Conservation (phyloP, 2,329 filamentous ascomycete species). For the Trichophyton benhamiae region DNA sequence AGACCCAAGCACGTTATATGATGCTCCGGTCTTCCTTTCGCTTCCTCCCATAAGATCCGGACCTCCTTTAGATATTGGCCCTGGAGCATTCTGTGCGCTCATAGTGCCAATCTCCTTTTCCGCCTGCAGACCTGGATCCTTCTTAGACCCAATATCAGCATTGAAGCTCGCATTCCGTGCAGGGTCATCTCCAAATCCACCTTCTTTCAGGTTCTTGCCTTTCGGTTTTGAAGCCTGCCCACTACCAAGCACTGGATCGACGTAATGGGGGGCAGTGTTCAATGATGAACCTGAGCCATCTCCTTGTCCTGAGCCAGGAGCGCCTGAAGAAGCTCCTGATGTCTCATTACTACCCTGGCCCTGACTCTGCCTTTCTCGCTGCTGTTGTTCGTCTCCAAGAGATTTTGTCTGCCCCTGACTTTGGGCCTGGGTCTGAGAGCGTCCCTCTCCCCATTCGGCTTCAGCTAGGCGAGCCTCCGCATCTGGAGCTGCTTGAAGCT, state of each 20-base stretch:
- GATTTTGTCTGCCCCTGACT: conserved; percentile 17
- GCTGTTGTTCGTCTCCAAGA: conserved; percentile 4
- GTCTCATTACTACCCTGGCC: conserved; percentile 7
- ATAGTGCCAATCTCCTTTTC: conserved; percentile 25
- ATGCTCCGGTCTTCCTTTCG: conserved; percentile 11
- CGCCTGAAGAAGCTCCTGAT: not conserved
- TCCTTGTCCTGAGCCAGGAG: not conserved
- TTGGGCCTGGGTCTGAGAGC: conserved; percentile 12
- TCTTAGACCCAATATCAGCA: conserved; percentile 41
- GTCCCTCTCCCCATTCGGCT: conserved; percentile 21
- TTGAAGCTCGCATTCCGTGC: conserved; percentile 40
- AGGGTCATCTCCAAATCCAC: conserved; percentile 31
- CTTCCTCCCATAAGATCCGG: not conserved
- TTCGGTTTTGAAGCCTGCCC: conserved; percentile 32
- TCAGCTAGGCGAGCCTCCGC: conserved; percentile 32
- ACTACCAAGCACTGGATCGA: conserved; percentile 24
- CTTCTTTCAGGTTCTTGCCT: conserved; percentile 41
- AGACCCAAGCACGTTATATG: conserved; percentile 12
- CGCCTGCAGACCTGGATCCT: conserved; percentile 44
- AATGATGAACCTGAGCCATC: conserved; percentile 18
- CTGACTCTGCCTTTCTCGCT: not conserved
- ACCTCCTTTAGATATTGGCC: conserved; percentile 10
- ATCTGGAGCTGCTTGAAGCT: conserved; percentile 38
- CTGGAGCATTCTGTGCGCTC: conserved; percentile 18
- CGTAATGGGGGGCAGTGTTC: conserved; percentile 28